Evolutionary conservation across 2,329 filamentous ascomycete species (phyloP), one percentile per base, ranked within the genome.

Genomic region (Aspergillus persii): DNA sequence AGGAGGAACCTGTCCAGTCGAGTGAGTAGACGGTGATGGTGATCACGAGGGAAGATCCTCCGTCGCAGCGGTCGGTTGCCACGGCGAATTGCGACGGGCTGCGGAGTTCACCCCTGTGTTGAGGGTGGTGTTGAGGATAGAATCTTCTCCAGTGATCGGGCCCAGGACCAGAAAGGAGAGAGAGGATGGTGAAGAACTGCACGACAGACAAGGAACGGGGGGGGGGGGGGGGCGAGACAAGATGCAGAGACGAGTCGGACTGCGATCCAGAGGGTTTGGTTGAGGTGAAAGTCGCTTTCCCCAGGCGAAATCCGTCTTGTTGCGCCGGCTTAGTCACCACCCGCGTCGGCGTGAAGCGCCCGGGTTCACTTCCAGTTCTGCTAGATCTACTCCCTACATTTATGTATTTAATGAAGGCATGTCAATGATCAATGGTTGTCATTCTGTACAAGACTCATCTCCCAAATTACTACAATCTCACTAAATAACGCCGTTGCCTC

Each of bases 281-380:
- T 67, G 69, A 73, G 73, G 72, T 71, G 69, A 70, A 73, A 69
- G 72, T 74, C 61, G 62, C 58, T 66, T 64, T 71, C 62, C 52
- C 66, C 66, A 70, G 71, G 73, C 69, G 73, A 75, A 74, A 73
- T 74, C 69, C 64, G 65, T 69, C 70, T 66, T 68, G 57, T 59
- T 64, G 63, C 63, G 61, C 54, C 53, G 31, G 70, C 68, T 76
- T 70, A 76, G 71, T 76, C 68, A 76, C 65, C 67, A 26, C 50
- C 51, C 51, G 48, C 18, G 18, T 23, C 18, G 18, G 18, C 18
- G 18, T 23, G 18, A 23, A 23, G 18, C 18, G 18, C 18, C 18
- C 18, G 18, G 18, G 18, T 23, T 23, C 18, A 23, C 18, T 23
- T 23, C 18, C 18, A 23, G 18, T 23, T 23, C 30, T 31, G 30